Conservation (phyloP, 225 moss, liverwort and hornwort genomes). For the Neckera pumila region DNA sequence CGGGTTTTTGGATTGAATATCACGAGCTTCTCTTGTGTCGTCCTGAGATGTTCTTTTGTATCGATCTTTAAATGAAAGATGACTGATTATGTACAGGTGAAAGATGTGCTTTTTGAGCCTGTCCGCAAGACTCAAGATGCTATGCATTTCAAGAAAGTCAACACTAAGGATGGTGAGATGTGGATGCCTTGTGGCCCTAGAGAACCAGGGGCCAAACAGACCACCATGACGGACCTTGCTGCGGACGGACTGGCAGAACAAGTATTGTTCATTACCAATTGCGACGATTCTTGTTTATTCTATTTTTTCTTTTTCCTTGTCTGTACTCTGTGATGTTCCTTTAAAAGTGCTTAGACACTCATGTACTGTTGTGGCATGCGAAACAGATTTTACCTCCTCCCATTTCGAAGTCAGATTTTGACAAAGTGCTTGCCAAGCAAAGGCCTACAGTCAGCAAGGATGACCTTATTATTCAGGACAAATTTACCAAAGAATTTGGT, state of each 20-base stretch:
- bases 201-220: constrained; percentile 57
- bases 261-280: neutral
- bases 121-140: constrained; percentile 97
- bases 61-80: neutral
- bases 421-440: constrained; percentile 90
- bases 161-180: constrained; percentile 64
- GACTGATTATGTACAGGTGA: constrained; percentile 27
- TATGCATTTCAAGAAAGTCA: constrained; percentile 72
- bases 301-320: neutral
- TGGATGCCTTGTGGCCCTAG: constrained; percentile 93
- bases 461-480: constrained; percentile 92
- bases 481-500: constrained; percentile 93
- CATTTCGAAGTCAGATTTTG: constrained; percentile 87
- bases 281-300: neutral
- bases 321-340: neutral
- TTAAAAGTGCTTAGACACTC: neutral
- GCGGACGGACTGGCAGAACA: constrained; percentile 39
- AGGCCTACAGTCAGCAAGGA: constrained; percentile 96
- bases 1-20: neutral
- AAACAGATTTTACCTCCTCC: constrained; percentile 80
- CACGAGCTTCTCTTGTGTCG: neutral
- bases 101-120: constrained; percentile 97
- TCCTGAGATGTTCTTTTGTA: neutral
- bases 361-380: neutral
- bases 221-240: constrained; percentile 79